Conservation (phyloP, 441 rosid species). For the Populus hybrid region DNA sequence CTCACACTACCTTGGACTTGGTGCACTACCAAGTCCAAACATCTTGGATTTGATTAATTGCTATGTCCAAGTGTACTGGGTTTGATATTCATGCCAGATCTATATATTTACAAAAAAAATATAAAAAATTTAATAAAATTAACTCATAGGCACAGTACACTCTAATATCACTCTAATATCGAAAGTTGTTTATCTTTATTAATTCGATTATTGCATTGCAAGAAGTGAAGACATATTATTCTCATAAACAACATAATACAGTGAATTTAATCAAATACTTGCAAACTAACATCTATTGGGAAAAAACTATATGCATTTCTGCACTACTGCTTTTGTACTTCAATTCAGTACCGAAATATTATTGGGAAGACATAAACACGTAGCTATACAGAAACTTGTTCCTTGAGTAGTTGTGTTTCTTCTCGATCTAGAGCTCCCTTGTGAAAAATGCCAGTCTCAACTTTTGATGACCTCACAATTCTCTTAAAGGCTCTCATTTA, state of each 20-base stretch:
- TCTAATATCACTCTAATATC: not conserved
- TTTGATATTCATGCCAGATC: rapidly evolving
- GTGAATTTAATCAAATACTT: not conserved
- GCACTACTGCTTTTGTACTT: not conserved
- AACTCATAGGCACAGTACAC: not conserved
- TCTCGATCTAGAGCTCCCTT: too few species aligned
- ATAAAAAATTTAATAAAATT: too few species aligned
- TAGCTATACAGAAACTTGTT: not conserved
- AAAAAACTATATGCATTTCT: too few species aligned
- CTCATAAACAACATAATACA: not conserved
- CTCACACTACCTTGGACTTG: too few species aligned
- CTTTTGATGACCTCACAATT: not conserved
- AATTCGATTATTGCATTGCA: not conserved
- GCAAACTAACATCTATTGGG: not conserved
- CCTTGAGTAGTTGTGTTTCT: not conserved
- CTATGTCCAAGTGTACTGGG: too few species aligned
- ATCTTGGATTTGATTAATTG: too few species aligned
- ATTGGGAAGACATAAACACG: conserved; percentile 1
- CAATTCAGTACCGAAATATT: conserved; percentile 9
- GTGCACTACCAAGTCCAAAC: too few species aligned
- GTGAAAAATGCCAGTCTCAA: not conserved
- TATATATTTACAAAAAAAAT: too few species aligned
- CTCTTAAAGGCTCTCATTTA: not conserved
- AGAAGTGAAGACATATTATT: not conserved
- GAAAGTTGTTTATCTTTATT: not conserved